phyloP scores from a whole-genome alignment of 2,329 filamentous ascomycete species.

The Lithohypha guttulata region DNA sequence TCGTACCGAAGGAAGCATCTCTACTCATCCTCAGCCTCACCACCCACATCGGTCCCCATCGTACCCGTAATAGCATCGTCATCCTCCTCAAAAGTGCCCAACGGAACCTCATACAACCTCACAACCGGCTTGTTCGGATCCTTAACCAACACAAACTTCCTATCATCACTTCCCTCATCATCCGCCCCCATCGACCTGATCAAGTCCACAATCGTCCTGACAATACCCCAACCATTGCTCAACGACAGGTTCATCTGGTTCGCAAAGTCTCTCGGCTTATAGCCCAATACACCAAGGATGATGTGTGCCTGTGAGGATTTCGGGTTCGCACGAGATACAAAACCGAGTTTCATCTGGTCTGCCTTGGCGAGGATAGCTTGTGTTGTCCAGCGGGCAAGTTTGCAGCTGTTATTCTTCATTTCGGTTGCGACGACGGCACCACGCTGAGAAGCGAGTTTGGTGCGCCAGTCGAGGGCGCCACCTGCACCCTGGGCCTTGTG shows the following conservation, averaged over 20 bases:
- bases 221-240: constrained; percentile 97
- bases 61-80: constrained; percentile 53
- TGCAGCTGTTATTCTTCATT: constrained; percentile 99
- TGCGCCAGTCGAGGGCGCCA: constrained; percentile 91
- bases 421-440: constrained; percentile 96
- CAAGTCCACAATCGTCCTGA: constrained; percentile 94
- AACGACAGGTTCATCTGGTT: constrained; percentile 96
- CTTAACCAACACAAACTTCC: constrained; percentile 51
- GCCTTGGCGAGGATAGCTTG: constrained; percentile 94
- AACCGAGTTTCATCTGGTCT: constrained; percentile 98
- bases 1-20: too few relatives aligned
- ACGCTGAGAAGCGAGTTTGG: constrained; percentile 85
- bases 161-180: constrained; percentile 30
- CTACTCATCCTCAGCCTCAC: constrained; percentile 45
- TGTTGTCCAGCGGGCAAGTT: constrained; percentile 93
- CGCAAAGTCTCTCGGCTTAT: constrained; percentile 96
- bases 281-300: constrained; percentile 87
- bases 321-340: constrained; percentile 88
- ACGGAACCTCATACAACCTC: constrained; percentile 81
- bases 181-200: constrained; percentile 29
- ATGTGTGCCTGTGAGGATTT: constrained; percentile 90
- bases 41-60: constrained; percentile 44
- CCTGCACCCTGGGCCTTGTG: constrained; percentile 93
- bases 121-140: constrained; percentile 97
- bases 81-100: constrained; percentile 78